Conservation (phyloP, 352 stramenopile genomes). For the Globisporangium iwayamae region DNA sequence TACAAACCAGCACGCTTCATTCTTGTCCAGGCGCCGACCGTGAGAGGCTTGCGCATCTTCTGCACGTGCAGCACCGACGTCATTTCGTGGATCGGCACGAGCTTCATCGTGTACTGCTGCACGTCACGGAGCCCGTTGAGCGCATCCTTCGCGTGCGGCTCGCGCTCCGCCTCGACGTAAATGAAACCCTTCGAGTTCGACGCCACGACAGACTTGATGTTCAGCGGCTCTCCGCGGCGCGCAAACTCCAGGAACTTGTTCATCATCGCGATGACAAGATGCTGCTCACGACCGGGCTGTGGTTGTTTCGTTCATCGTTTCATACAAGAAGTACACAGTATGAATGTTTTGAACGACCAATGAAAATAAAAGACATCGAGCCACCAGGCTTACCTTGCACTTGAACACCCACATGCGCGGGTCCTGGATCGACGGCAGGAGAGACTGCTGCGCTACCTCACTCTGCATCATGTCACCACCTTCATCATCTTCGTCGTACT, state of each 20-base stretch:
- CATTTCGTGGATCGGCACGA: slow-evolving; percentile 89
- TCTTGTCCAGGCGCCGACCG: slow-evolving; percentile 72
- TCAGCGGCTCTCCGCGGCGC: slow-evolving; percentile 74
- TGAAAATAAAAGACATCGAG: background rate
- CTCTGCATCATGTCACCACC: slow-evolving; percentile 80
- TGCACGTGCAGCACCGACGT: slow-evolving; percentile 86
- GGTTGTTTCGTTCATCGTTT: slow-evolving; percentile 4
- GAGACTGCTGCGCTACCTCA: slow-evolving; percentile 84
- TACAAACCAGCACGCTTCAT: slow-evolving; percentile 86
- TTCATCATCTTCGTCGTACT: slow-evolving; percentile 85
- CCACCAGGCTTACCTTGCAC: slow-evolving; percentile 58
- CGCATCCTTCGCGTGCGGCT: slow-evolving; percentile 82
- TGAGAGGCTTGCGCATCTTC: slow-evolving; percentile 78
- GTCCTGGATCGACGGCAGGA: slow-evolving; percentile 86
- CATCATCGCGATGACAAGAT: slow-evolving; percentile 85
- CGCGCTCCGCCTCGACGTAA: slow-evolving; percentile 85
- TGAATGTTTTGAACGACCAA: background rate
- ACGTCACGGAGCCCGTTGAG: slow-evolving; percentile 83
- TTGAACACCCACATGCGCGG: slow-evolving; percentile 90
- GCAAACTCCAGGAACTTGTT: slow-evolving; percentile 89
- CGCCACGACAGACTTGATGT: slow-evolving; percentile 84
- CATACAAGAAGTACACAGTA: background rate
- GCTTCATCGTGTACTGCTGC: slow-evolving; percentile 86
- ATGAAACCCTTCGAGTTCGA: slow-evolving; percentile 89
- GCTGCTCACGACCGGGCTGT: slow-evolving; percentile 76